Evolutionary conservation across 1,284 basidiomycete genomes (phyloP).

Genomic region (Anthracocystis setariae): DNA sequence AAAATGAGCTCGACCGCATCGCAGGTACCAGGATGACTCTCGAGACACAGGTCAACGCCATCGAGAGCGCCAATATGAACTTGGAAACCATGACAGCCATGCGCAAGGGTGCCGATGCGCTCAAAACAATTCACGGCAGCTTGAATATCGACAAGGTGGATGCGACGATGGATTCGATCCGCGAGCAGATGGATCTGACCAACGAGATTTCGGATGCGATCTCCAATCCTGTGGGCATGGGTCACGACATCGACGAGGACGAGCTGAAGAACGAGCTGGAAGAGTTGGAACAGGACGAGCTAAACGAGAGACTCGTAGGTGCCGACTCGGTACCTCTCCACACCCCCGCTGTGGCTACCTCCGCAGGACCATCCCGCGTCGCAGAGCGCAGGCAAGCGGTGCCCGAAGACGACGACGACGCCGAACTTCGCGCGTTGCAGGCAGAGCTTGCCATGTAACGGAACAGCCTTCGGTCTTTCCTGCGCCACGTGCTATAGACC

Average conservation of each 20-base stretch:
- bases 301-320: slow-evolving; percentile 86
- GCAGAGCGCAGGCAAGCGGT: slow-evolving; percentile 70
- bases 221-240: slow-evolving; percentile 79
- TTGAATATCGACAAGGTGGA: slow-evolving; percentile 92
- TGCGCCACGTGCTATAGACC: background rate
- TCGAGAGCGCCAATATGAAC: slow-evolving; percentile 98
- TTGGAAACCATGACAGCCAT: slow-evolving; percentile 97
- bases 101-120: slow-evolving; percentile 92
- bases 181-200: slow-evolving; percentile 92
- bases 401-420: slow-evolving; percentile 91
- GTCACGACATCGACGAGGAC: slow-evolving; percentile 79
- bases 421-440: slow-evolving; percentile 89
- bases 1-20: slow-evolving; percentile 86
- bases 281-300: slow-evolving; percentile 88
- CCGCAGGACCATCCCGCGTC: slow-evolving; percentile 50
- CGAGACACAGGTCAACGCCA: slow-evolving; percentile 94
- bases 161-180: slow-evolving; percentile 86
- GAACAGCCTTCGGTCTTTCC: too few species aligned
- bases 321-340: slow-evolving; percentile 92
- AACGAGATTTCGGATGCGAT: slow-evolving; percentile 96
- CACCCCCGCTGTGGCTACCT: slow-evolving; percentile 69
- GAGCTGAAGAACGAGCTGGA: slow-evolving; percentile 85
- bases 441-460: slow-evolving; percentile 73
- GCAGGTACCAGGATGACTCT: slow-evolving; percentile 89
- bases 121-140: slow-evolving; percentile 90